Conservation (phyloP, 176 grass and related monocot species). For the Eragrostis nindensis region DNA sequence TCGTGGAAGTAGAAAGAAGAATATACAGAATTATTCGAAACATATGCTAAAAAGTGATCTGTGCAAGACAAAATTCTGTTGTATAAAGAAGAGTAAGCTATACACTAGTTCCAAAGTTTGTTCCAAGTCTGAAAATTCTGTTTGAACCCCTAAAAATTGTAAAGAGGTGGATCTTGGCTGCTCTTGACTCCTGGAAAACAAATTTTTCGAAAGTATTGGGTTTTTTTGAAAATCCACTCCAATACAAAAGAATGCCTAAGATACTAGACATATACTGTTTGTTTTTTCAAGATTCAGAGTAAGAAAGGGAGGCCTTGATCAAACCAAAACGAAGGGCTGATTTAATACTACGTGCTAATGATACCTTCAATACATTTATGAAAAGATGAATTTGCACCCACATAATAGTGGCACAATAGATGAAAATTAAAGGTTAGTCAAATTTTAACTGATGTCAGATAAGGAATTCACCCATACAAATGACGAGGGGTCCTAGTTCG, state of each 20-base stretch:
- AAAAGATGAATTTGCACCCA: neutral
- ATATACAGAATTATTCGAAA: neutral
- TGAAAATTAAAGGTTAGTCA: no score
- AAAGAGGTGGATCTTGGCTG: neutral
- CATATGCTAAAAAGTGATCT: neutral
- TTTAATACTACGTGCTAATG: no score
- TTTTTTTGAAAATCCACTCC: neutral
- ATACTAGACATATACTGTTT: neutral
- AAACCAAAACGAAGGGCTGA: neutral
- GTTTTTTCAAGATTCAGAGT: neutral
- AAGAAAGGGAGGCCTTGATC: neutral
- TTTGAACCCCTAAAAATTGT: neutral
- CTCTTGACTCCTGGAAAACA: neutral
- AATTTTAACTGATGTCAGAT: neutral
- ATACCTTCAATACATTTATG: no score
- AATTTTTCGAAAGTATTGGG: neutral
- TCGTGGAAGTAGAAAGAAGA: neutral
- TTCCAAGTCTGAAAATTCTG: neutral
- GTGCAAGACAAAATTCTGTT: neutral
- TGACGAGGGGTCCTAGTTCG: neutral
- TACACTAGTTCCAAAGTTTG: neutral
- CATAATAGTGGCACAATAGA: neutral
- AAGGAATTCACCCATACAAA: neutral
- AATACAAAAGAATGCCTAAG: neutral
- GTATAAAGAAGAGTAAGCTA: neutral